Conservation (phyloP, 495 filamentous ascomycete genomes). For the Filosporella fistucella region DNA sequence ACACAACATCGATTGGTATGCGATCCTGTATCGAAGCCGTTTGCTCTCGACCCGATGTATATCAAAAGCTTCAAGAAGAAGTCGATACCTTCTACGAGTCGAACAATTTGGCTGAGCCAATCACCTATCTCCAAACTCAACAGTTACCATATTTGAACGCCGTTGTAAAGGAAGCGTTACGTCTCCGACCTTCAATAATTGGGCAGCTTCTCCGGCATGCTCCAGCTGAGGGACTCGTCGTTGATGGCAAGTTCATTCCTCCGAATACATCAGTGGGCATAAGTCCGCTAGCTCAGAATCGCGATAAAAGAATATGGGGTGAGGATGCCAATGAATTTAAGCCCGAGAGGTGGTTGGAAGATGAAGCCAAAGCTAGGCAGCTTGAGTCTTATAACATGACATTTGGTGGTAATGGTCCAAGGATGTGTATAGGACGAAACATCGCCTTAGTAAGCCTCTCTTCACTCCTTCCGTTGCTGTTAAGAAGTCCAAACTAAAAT, state of each 20-base stretch:
- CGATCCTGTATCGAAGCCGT: conserved; percentile 49
- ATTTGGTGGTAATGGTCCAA: conserved; percentile 57
- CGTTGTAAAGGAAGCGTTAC: neutral
- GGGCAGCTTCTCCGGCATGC: neutral
- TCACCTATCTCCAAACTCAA: conserved; percentile 33
- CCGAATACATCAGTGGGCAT: neutral
- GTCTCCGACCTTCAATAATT: neutral
- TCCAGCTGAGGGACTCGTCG: conserved; percentile 39
- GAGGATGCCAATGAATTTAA: conserved; percentile 31
- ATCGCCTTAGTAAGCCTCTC: conserved; percentile 59
- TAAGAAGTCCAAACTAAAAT: too few species aligned
- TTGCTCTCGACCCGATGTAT: conserved; percentile 36
- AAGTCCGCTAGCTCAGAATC: neutral
- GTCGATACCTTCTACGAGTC: conserved; percentile 30
- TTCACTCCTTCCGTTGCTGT: conserved; percentile 57
- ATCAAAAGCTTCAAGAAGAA: conserved; percentile 49
- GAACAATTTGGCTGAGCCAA: conserved; percentile 27
- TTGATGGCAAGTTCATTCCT: neutral
- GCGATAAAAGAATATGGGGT: conserved; percentile 28
- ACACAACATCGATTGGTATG: conserved; percentile 59
- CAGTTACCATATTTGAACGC: conserved; percentile 21
- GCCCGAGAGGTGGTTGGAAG: conserved; percentile 29
- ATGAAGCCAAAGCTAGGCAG: conserved; percentile 17
- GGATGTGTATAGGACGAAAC: conserved; percentile 65
- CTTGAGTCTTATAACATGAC: conserved; percentile 29